phyloP scores from a whole-genome alignment of 1,284 basidiomycete genomes.

The Moniliella sp. region DNA sequence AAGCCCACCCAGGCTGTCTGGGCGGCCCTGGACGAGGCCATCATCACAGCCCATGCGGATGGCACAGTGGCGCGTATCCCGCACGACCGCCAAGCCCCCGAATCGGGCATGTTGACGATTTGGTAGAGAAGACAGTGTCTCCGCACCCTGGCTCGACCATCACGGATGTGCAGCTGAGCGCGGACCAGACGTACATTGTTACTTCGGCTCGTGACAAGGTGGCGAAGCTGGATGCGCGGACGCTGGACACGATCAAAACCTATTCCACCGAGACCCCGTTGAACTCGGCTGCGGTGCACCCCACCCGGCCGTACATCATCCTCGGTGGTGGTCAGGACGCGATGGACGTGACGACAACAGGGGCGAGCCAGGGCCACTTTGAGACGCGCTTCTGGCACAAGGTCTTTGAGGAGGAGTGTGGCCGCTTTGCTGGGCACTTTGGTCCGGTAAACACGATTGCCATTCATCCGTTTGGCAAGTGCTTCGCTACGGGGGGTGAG shows the following conservation, averaged over 20 bases:
- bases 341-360: constrained; percentile 89
- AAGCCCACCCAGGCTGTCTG: constrained; percentile 90
- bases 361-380: constrained; percentile 78
- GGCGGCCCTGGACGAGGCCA: constrained; percentile 53
- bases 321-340: constrained; percentile 92
- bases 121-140: constrained; percentile 50
- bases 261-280: constrained; percentile 80
- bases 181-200: constrained; percentile 79
- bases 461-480: constrained; percentile 66
- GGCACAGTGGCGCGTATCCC: constrained; percentile 49
- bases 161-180: constrained; percentile 75
- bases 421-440: constrained; percentile 54
- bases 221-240: constrained; percentile 71
- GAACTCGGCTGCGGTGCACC: constrained; percentile 75
- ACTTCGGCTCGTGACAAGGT: constrained; percentile 92
- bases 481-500: constrained; percentile 83
- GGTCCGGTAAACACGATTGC: constrained; percentile 96
- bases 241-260: constrained; percentile 72
- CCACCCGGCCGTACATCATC: constrained; percentile 51
- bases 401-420: constrained; percentile 90
- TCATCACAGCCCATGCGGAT: constrained; percentile 85
- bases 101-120: constrained; percentile 48
- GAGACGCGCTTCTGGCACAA: constrained; percentile 98
- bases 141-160: constrained; percentile 17
- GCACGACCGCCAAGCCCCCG: constrained; percentile 29